Evolutionary conservation across 257 asterid species (phyloP), one percentile per base, ranked within the genome.

Genomic region (Solanum chiquidenum): DNA sequence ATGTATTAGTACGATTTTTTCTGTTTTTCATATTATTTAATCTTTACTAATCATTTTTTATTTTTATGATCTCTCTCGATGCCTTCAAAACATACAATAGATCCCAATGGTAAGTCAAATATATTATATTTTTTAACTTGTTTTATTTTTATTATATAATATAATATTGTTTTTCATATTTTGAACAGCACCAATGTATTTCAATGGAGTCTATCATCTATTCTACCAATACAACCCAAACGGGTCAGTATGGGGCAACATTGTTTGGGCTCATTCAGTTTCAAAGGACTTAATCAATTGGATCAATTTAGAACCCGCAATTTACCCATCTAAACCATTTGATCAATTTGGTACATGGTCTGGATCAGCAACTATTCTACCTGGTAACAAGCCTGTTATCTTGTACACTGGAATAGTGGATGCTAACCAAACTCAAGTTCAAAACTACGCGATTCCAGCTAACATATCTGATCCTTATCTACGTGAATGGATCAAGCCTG

Each of bases 261-360:
- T 89, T 27, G 90, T 89, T 2, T 93, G 95, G 95, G 95, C 89
- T 40, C 95, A 93, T 88, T 89, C 95, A 12, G 92, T 91, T 0
- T 93, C 95, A 42, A 89, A 13, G 12, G 95, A 93, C 89, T 66
- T 91, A 18, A 89, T 93, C 25, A 90, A 93, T 12, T 93, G 95
- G 95, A 89, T 89, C 46, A 38, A 35, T 8, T 35, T 93, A 23
- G 79, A 90, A 46, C 91, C 90, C 8, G 94, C 93, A 35, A 79
- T 93, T 16, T 76, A 34, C 68, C 94, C 95, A 29, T 90, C 95
- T 0, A 89, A 92, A 71, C 91, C 86, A 7, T 89, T 89, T 58
- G 95, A 93, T 27, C 74, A 89, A 27, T 87, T 88, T 6, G 95
- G 94, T 18, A 86, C 92, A 4, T 93, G 95, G 95, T 93, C 94